Percentiles rank a stretch among this genome's conserved stretches.
These are phyloP conservation scores for Colletotrichum horii DNA, from an alignment of 2,329 filamentous ascomycete genomes.

Conservation along the genomic window DNA sequence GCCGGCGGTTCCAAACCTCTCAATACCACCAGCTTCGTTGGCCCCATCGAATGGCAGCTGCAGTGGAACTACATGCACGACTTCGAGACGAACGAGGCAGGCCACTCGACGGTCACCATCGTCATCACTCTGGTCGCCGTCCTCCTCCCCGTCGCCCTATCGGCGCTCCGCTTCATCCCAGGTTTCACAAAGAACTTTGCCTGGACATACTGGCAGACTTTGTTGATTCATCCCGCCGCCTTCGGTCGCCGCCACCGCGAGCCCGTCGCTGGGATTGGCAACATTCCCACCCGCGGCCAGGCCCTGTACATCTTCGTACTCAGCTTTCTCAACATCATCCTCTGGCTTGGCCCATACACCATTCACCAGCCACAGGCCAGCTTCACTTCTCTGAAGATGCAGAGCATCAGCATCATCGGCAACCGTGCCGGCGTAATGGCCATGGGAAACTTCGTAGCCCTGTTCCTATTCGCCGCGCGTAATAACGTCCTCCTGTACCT, in stretches of 20 bases:
- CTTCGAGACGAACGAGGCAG: constrained; percentile 51
- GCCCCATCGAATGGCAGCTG: neutral
- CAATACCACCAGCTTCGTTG: neutral
- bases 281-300: constrained; percentile 40
- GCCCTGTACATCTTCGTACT: constrained; percentile 36
- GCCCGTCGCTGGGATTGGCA: constrained; percentile 31
- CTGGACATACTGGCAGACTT: constrained; percentile 21
- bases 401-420: constrained; percentile 34
- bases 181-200: constrained; percentile 22
- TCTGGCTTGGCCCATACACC: constrained; percentile 34
- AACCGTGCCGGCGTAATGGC: constrained; percentile 15
- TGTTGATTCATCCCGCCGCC: constrained; percentile 31
- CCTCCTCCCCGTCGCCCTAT: constrained; percentile 34
- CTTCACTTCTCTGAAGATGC: constrained; percentile 26
- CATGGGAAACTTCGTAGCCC: constrained; percentile 4
- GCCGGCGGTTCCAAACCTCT: constrained; percentile 25
- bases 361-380: constrained; percentile 31
- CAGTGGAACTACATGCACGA: constrained; percentile 58
- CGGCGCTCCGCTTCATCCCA: constrained; percentile 39
- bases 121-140: constrained; percentile 32
- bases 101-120: constrained; percentile 26
- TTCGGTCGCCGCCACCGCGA: constrained; percentile 36
- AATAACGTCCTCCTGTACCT: constrained; percentile 4
- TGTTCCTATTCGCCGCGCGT: constrained; percentile 3
- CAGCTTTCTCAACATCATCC: constrained; percentile 36